Base-by-base conservation (phyloP, 192 early-diverging fungal species). In the Coemansia erecta region DNA sequence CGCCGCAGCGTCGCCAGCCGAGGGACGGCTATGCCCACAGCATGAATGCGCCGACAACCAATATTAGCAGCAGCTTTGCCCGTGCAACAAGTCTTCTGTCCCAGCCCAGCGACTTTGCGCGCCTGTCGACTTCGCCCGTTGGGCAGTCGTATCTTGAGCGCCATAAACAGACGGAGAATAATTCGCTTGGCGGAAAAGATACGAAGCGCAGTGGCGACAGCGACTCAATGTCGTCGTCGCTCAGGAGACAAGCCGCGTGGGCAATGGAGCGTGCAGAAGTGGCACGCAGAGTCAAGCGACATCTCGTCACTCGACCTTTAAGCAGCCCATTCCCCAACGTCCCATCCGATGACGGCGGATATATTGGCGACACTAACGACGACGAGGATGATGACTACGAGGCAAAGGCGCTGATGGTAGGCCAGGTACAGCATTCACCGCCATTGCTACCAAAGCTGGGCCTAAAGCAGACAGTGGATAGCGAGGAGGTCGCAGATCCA, bases 241-340 rank as follows among this genome's bases (percentile, higher is more conserved):
- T 53, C 48, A 42, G 15, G 24, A 53, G 22, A 11, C 61, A 66
- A 22, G 48, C 53, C n/a, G 33, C 45, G 33, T 33, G 44, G 26
- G 64, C 52, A 17, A 57, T 76, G 56, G 72, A 67, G 68, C 63
- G 66, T 11, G 60, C 67, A 40, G 85, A 84, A 35, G 78, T 77
- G 14, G 88, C 87, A 15, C 85, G 87, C 53, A 83, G 86, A 19
- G 75, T 91, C 23, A 85, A 83, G 57, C 83, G 79, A 17, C 88
- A 91, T 60, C 82, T 91, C 37, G 88, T 91, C 52, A 85, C 85
- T 24, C 81, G 85, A 39, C 84, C 66, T 12, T 43, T 58, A 35
- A 66, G 60, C 68, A 61, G 57, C 56, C 40, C 24, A 19, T 31
- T 23, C 48, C 15, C 26, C 47, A 43, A 21, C 35, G 63, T 53